Conservation (phyloP, 768 basidiomycete species). For the Imleria badia region DNA sequence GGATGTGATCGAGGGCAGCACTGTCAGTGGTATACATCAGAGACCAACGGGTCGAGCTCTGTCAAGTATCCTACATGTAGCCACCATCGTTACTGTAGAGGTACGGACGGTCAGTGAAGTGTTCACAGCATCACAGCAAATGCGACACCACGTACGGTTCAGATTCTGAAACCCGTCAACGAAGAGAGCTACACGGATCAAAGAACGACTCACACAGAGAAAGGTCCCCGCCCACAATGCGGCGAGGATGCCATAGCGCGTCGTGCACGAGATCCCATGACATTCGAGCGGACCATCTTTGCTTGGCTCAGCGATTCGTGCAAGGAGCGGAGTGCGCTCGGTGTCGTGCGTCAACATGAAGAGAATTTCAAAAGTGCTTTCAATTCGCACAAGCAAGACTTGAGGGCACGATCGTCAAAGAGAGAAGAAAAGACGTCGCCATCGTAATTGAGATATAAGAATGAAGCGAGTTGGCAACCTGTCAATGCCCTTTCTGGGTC, state of each 20-base stretch:
- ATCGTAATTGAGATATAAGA: no score
- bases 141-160: background rate
- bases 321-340: slow-evolving; percentile 25
- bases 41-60: background rate
- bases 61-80: slow-evolving; percentile 14
- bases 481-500: no score
- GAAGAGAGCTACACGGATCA: background rate
- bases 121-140: background rate
- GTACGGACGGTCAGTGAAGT: background rate
- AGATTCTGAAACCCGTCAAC: background rate
- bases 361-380: background rate
- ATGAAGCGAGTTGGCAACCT: no score
- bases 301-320: background rate
- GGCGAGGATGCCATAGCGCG: slow-evolving; percentile 60
- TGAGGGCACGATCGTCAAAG: no score
- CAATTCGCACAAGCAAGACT: no score
- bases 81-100: slow-evolving; percentile 24
- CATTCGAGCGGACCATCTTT: slow-evolving; percentile 41
- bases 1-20: slow-evolving; percentile 20
- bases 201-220: slow-evolving; percentile 48
- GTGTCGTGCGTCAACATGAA: background rate
- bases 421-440: no score
- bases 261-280: slow-evolving; percentile 55
- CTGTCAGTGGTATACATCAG: slow-evolving; percentile 2
- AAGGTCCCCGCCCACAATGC: slow-evolving; percentile 72